A percentile compares a stretch with the other conserved stretches of the same genome.
Conservation (phyloP, 306 rosid species). For the Mimosa pudica region DNA sequence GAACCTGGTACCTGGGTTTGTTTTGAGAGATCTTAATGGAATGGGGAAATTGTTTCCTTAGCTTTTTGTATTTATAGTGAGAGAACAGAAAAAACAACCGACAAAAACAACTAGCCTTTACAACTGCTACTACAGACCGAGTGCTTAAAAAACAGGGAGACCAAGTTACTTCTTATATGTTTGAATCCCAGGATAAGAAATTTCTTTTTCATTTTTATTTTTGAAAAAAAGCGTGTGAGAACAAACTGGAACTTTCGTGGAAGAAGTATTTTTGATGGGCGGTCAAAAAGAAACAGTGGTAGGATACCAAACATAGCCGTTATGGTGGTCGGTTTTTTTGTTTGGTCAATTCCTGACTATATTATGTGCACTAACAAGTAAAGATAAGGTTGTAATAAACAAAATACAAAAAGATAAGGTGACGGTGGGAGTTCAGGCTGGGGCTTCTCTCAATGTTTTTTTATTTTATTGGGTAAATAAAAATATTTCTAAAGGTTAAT, state of each 20-base stretch:
- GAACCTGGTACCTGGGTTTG: background rate
- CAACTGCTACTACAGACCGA: no score
- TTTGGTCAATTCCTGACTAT: slow-evolving; percentile 48
- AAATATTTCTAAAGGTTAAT: no score
- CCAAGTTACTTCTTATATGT: no score
- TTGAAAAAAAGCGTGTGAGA: background rate
- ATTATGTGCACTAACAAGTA: background rate
- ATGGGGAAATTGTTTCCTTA: no score
- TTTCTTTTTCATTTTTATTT: background rate
- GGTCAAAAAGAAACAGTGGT: background rate
- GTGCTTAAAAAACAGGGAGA: slow-evolving; percentile 16
- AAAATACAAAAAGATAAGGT: background rate
- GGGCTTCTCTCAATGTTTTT: no score
- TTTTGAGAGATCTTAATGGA: no score
- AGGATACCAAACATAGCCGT: slow-evolving; percentile 67
- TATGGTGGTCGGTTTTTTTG: slow-evolving; percentile 46
- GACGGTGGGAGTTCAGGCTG: slow-evolving; percentile 1
- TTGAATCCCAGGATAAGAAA: slow-evolving; percentile 8
- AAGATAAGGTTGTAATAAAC: background rate
- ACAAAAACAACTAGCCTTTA: background rate
- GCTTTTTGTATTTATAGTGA: no score
- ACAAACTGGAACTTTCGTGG: slow-evolving; percentile 56
- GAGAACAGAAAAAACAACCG: background rate
- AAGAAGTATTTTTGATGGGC: slow-evolving; percentile 1
- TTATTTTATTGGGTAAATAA: no score